Base-by-base conservation (phyloP, 305 asterid species). In the Fraxinus baroniana region DNA sequence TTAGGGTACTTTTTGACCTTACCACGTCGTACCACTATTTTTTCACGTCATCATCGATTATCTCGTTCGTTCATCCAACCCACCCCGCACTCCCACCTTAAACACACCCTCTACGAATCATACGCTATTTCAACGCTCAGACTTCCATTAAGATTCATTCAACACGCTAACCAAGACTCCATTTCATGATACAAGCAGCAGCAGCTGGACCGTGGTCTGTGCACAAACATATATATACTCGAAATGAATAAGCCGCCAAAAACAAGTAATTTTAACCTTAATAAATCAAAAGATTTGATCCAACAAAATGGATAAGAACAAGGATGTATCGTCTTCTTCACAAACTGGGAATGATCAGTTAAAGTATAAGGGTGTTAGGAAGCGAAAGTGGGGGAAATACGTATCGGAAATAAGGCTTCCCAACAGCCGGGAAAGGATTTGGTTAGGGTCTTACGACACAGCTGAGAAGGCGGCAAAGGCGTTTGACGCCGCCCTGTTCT, bases 361-460 rank as follows among this genome's bases (percentile, higher is more conserved):
- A 8, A 84, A 85, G 85, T 91, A 88, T 84, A 89, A 87, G 78
- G 94, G 94, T 1, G 95, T 90, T 7, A 9, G 93, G 71, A 83
- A 81, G 88, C 74, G 95, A 83, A 91, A 90, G 70, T 91, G 94
- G 94, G 94, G 94, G 13, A 91, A 91, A 68, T 91, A 89, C 66
- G 95, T 90, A 0, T 87, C 92, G 55, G 95, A 91, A 80, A 83
- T 91, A 46, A 87, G 95, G 13, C 88, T 90, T 15, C 92, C 93
- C 46, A 90, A 91, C 76, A 86, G 95, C 89, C 87, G 93, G 7
- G 93, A 91, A 4, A 88, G 95, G 4, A 91, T 91, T 80, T 91
- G 95, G 95, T 89, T 91, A 78, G 95, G 95, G 74, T 90, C 95
- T 15, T 91, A 87, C 81, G 91, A 90, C 82, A 82, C 92, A 44